Conservation (phyloP, 495 filamentous ascomycete species). For the Rhypophila decipiens region DNA sequence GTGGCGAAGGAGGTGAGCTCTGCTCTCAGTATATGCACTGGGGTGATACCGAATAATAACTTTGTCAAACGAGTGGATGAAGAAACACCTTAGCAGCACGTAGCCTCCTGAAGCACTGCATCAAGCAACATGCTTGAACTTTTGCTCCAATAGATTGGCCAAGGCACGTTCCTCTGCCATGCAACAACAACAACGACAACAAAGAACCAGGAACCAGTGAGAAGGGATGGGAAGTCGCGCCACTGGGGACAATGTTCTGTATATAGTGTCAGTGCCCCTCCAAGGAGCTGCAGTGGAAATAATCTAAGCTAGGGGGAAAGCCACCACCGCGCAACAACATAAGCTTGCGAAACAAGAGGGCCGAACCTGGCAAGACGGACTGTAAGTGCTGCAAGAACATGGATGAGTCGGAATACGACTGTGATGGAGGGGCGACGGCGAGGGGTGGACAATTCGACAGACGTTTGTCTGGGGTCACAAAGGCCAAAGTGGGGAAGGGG, state of each 20-base stretch:
- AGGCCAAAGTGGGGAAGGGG: constrained; percentile 19
- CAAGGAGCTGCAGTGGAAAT: constrained; percentile 8
- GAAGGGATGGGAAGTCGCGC: constrained; percentile 14
- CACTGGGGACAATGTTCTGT: constrained; percentile 27
- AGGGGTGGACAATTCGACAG: constrained; percentile 16
- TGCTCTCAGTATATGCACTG: constrained; percentile 8
- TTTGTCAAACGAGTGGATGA: constrained; percentile 13
- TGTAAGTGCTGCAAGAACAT: constrained; percentile 20
- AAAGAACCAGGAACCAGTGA: constrained; percentile 9
- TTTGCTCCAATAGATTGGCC: constrained; percentile 17
- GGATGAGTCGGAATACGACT: constrained; percentile 29
- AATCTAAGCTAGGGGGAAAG: not conserved
- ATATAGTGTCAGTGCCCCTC: too few species aligned
- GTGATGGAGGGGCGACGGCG: constrained; percentile 24
- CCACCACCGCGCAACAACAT: not conserved
- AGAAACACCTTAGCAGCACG: constrained; percentile 15
- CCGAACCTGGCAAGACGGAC: constrained; percentile 4
- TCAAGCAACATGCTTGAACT: constrained; percentile 18
- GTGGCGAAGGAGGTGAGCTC: constrained; percentile 11
- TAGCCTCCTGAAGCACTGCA: constrained; percentile 17
- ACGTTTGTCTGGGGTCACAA: constrained; percentile 13
- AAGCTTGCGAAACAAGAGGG: not conserved
- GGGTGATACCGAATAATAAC: too few species aligned
- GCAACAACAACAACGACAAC: constrained; percentile 16
- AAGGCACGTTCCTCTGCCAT: constrained; percentile 8